phyloP scores from a whole-genome alignment of 78 protist genomes.

The Protostelium mycophagum region DNA sequence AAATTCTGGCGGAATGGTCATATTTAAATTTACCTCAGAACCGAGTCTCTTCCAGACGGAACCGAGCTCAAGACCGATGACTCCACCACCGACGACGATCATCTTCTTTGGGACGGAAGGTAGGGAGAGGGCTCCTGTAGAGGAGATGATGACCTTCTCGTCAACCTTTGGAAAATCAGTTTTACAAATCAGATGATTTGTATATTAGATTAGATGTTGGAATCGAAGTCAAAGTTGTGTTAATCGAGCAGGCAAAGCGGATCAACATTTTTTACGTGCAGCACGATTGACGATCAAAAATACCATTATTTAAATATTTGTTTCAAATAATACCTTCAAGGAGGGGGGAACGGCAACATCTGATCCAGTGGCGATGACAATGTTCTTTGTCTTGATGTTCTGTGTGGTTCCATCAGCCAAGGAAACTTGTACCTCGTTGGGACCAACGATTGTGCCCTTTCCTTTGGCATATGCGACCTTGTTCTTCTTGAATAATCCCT shows the following conservation, averaged over 20 bases:
- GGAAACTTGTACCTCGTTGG: conserved; percentile 63
- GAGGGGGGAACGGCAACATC: conserved; percentile 77
- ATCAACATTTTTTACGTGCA: too few species aligned
- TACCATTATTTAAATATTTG: too few species aligned
- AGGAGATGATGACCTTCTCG: conserved; percentile 85
- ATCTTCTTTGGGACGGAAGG: conserved; percentile 88
- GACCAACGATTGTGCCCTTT: conserved; percentile 56
- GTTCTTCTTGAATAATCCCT: conserved; percentile 94
- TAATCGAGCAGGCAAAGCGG: too few species aligned
- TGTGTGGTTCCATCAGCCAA: conserved; percentile 51
- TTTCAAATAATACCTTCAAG: conserved; percentile 15
- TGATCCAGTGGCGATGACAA: conserved; percentile 96
- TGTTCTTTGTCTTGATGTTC: conserved; percentile 76
- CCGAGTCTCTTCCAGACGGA: conserved; percentile 98
- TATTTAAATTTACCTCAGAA: conserved; percentile 82
- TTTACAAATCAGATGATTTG: background rate
- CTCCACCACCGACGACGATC: conserved; percentile 98
- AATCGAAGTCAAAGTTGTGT: too few species aligned
- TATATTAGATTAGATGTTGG: background rate
- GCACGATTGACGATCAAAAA: too few species aligned
- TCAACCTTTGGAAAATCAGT: conserved; percentile 46
- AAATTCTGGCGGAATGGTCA: too few species aligned
- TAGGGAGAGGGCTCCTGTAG: conserved; percentile 95
- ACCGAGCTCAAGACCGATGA: conserved; percentile 98
- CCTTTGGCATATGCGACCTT: conserved; percentile 87